Conservation (phyloP, 192 early-diverging fungal genomes). For the Backusella luteola region DNA sequence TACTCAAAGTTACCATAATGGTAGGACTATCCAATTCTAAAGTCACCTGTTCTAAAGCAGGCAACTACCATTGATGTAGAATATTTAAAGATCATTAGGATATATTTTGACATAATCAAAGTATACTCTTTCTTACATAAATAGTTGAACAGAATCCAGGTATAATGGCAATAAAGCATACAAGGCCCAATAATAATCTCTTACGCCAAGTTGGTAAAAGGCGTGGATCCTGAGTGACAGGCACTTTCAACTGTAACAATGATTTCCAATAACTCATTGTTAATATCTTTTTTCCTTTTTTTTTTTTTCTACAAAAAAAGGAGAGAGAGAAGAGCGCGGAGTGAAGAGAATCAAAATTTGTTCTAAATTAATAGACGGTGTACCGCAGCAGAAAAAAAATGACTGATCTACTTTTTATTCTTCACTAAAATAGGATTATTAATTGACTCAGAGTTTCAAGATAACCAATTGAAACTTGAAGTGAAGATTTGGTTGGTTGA, state of each 20-base stretch:
- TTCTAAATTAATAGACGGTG: neutral
- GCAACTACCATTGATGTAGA: conserved; percentile 14
- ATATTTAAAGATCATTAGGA: neutral
- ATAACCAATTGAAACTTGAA: neutral
- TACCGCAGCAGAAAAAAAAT: neutral
- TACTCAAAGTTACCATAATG: conserved; percentile 33
- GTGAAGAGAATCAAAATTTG: neutral
- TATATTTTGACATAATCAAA: neutral
- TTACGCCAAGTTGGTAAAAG: conserved; percentile 13
- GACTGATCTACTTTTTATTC: neutral
- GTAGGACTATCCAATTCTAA: conserved; percentile 21
- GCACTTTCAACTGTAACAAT: neutral
- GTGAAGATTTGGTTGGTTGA: neutral
- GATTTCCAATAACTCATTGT: conserved; percentile 10
- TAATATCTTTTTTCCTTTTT: neutral
- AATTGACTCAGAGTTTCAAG: neutral
- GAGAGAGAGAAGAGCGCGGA: neutral
- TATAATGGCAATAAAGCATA: conserved; percentile 16
- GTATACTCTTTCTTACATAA: conserved; percentile 20
- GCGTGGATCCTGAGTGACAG: conserved; percentile 18
- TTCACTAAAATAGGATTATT: neutral
- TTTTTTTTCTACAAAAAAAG: neutral
- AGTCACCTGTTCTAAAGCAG: conserved; percentile 16
- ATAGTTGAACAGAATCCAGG: conserved; percentile 39
- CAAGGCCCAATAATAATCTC: conserved; percentile 9